Conservation (phyloP, 345 rosid species). For the Firmiana major region DNA sequence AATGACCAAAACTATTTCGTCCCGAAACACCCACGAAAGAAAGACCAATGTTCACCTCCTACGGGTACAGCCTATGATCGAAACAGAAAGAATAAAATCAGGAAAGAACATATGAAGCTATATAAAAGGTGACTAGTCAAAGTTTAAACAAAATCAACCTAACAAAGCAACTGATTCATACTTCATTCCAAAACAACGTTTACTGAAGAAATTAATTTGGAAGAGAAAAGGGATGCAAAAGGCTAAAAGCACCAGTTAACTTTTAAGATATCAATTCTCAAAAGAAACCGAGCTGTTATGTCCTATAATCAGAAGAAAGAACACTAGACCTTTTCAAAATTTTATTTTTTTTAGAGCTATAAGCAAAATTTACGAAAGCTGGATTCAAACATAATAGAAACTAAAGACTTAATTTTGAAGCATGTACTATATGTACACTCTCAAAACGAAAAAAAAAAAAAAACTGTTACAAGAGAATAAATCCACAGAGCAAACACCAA, state of each 20-base stretch:
- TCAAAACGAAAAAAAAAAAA: neutral
- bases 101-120: slow-evolving; percentile 1
- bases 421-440: neutral
- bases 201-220: neutral
- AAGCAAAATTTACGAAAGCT: neutral
- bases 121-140: neutral
- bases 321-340: too few relatives aligned
- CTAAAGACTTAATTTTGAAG: neutral
- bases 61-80: neutral
- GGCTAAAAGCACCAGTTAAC: neutral
- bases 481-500: neutral
- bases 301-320: neutral
- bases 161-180: neutral
- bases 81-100: neutral
- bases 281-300: neutral
- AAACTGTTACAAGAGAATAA: neutral
- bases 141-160: neutral
- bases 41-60: neutral
- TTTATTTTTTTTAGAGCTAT: neutral
- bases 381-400: neutral
- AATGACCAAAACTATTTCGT: neutral
- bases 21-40: neutral
- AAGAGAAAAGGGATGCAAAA: neutral
- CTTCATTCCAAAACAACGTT: neutral
- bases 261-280: neutral